Percentiles rank a stretch among this genome's conserved stretches.
Evolutionary conservation across 306 rosid genomes (phyloP).

Genomic region (Prunus fruticosa): DNA sequence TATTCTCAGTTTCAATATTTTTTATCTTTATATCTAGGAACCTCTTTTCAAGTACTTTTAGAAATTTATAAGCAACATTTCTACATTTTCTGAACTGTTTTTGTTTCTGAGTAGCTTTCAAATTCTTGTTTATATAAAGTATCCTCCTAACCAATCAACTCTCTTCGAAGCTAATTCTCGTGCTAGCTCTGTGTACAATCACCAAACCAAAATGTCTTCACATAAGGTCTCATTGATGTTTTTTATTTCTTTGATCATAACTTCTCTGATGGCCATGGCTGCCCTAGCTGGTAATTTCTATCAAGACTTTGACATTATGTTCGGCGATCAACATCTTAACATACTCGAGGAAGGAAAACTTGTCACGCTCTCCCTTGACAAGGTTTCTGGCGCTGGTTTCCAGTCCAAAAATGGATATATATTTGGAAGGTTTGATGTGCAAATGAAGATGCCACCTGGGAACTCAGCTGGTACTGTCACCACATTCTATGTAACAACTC

Average conservation of each 20-base stretch:
- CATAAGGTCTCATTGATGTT: not conserved
- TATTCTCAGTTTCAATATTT: not conserved
- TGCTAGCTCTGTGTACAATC: not conserved
- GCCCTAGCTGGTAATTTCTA: conserved; percentile 48
- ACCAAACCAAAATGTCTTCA: conserved; percentile 11
- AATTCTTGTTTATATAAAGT: not conserved
- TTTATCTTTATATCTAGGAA: not conserved
- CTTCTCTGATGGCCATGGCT: conserved; percentile 4
- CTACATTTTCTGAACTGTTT: not conserved
- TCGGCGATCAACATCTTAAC: conserved; percentile 54
- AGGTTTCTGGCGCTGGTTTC: conserved; percentile 65
- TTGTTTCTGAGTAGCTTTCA: not conserved
- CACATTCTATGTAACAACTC: conserved; percentile 55
- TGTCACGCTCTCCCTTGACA: conserved; percentile 62
- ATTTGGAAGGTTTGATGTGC: conserved; percentile 67
- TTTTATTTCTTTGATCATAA: not conserved
- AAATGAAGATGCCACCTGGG: conserved; percentile 66
- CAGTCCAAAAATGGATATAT: conserved; percentile 53
- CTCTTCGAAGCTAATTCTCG: too few relatives aligned
- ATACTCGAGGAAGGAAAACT: conserved; percentile 50
- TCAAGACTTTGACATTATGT: conserved; percentile 52
- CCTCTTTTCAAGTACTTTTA: not conserved
- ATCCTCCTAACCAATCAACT: not conserved
- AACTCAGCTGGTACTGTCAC: conserved; percentile 93
- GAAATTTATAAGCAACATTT: not conserved